These are phyloP conservation scores for Letharia columbiana DNA, from an alignment of 495 filamentous ascomycete species.

Conservation along the genomic window DNA sequence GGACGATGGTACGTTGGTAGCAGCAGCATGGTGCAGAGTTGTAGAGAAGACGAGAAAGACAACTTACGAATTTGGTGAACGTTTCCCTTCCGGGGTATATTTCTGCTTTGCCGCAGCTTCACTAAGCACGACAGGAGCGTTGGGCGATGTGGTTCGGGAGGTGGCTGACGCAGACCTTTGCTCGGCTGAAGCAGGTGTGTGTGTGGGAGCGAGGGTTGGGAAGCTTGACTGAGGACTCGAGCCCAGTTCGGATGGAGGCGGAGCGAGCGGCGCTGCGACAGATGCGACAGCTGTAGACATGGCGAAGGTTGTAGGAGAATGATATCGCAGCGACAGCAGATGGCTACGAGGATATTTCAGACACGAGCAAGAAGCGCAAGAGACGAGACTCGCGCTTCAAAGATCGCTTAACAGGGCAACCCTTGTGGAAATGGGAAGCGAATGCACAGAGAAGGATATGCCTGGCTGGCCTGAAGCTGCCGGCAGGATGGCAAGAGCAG, in stretches of 20 bases:
- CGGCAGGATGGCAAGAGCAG: neutral
- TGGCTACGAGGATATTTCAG: neutral
- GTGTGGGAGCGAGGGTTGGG: conserved; percentile 35
- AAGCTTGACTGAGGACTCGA: conserved; percentile 41
- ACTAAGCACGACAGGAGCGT: conserved; percentile 23
- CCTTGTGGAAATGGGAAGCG: conserved; percentile 1
- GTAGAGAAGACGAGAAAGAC: conserved; percentile 4
- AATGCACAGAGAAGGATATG: neutral
- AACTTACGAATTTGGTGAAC: conserved; percentile 49
- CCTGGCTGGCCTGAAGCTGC: neutral
- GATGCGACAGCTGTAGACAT: conserved; percentile 50
- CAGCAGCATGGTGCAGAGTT: conserved; percentile 18
- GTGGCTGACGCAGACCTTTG: conserved; percentile 26
- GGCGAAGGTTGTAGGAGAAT: conserved; percentile 16
- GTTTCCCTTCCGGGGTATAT: conserved; percentile 44
- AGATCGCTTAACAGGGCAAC: conserved; percentile 3
- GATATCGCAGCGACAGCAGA: conserved; percentile 8
- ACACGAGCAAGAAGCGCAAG: conserved; percentile 12
- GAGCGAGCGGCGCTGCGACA: conserved; percentile 39
- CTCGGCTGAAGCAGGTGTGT: conserved; percentile 25
- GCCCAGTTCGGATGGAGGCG: conserved; percentile 40
- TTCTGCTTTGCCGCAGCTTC: conserved; percentile 37
- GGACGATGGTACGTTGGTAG: conserved; percentile 15
- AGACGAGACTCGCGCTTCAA: conserved; percentile 17
- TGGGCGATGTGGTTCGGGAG: conserved; percentile 22